Conservation (phyloP, 164 flowering plant genomes). For the Saururus chinensis region DNA sequence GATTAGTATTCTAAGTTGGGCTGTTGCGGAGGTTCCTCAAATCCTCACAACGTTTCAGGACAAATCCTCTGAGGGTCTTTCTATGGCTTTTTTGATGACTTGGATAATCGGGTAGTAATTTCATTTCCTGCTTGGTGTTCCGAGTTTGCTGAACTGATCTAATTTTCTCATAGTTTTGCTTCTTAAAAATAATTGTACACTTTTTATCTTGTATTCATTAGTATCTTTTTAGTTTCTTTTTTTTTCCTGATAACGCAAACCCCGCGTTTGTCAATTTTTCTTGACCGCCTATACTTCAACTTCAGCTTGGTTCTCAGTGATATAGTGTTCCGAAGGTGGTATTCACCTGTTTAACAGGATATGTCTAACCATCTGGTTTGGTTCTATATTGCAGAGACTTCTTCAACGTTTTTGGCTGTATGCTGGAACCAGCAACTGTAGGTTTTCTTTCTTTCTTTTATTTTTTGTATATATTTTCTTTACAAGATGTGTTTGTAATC, state of each 20-base stretch:
- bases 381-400: conserved; percentile 41
- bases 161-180: background rate
- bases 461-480: conserved; percentile 2
- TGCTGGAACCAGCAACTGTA: conserved; percentile 73
- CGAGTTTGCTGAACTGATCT: background rate
- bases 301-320: too few species aligned
- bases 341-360: too few species aligned
- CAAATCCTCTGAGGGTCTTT: conserved; percentile 61
- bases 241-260: too few species aligned
- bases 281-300: background rate
- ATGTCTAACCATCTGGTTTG: too few species aligned
- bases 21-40: conserved; percentile 73
- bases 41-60: conserved; percentile 48
- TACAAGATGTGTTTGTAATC: too few species aligned
- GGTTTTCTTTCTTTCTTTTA: too few species aligned
- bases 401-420: conserved; percentile 64
- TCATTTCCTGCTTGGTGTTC: background rate
- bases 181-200: background rate
- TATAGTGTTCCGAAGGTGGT: too few species aligned
- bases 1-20: conserved; percentile 60
- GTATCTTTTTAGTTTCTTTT: background rate
- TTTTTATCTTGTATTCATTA: background rate
- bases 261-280: background rate
- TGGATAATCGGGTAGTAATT: conserved; percentile 59
- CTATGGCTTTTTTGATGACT: conserved; percentile 47